Conservation (phyloP, 176 grass and related monocot genomes). For the Cenchrus americanus region DNA sequence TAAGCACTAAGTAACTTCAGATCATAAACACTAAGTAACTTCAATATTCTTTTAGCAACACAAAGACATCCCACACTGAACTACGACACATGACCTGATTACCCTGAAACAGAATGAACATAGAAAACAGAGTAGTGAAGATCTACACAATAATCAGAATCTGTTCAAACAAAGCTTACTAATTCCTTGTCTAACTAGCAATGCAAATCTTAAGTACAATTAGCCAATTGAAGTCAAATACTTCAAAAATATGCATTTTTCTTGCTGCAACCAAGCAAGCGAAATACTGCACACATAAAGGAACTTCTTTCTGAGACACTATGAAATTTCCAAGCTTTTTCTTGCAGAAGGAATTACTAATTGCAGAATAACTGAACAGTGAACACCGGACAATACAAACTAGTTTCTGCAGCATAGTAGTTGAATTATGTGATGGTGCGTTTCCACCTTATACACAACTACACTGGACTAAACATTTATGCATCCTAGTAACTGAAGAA, state of each 20-base stretch:
- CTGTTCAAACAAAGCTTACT: neutral
- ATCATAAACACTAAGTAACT: neutral
- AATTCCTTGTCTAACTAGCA: neutral
- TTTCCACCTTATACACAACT: neutral
- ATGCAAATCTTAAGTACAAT: neutral
- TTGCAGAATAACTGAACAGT: neutral
- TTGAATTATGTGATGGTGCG: neutral
- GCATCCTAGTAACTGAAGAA: neutral
- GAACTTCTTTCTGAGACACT: neutral
- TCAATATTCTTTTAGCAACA: neutral
- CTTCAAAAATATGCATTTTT: neutral
- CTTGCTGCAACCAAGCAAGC: slow-evolving; percentile 23
- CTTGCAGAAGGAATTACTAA: neutral
- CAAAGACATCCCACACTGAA: too few species aligned
- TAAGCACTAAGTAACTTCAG: neutral
- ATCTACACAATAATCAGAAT: slow-evolving; percentile 1
- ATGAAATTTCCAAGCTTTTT: too few species aligned
- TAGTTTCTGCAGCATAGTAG: too few species aligned
- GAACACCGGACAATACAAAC: neutral
- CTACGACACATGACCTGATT: neutral
- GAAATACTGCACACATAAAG: slow-evolving; percentile 1
- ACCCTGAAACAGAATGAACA: slow-evolving; percentile 2
- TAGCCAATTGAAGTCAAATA: neutral
- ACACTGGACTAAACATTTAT: neutral
- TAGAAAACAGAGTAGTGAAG: neutral